A percentile compares a stretch with the other conserved stretches of the same genome.
Conservation (phyloP, 2,329 filamentous ascomycete species). For the Aureobasidium vineae region DNA sequence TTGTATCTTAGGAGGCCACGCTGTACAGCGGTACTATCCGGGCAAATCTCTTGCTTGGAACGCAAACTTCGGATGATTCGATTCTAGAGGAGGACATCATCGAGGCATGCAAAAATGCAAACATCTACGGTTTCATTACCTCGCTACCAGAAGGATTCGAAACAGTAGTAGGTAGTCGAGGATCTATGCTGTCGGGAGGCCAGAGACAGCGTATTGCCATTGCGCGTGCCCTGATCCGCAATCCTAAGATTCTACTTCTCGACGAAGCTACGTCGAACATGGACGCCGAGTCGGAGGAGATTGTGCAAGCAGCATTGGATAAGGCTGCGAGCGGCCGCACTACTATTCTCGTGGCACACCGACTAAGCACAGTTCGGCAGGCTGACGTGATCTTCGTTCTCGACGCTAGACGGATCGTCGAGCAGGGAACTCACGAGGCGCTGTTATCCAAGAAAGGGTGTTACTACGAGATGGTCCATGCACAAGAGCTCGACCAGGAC, state of each 20-base stretch:
- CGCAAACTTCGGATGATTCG: too few relatives aligned
- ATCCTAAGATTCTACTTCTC: conserved; percentile 43
- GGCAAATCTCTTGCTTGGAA: conserved; percentile 47
- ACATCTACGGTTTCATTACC: conserved; percentile 49
- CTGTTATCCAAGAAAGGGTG: too few relatives aligned
- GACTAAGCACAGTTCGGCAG: neutral
- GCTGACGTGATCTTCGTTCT: neutral
- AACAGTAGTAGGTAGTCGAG: neutral
- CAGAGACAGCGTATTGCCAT: conserved; percentile 46
- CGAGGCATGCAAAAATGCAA: conserved; percentile 44
- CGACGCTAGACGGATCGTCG: neutral
- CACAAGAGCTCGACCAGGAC: too few relatives aligned
- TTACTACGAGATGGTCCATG: too few relatives aligned
- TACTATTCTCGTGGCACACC: neutral
- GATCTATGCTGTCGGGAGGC: conserved; percentile 34
- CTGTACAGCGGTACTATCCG: conserved; percentile 46
- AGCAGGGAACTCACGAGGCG: neutral
- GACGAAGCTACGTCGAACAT: conserved; percentile 47
- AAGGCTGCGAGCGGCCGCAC: neutral
- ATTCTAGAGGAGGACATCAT: conserved; percentile 33
- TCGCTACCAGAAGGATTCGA: conserved; percentile 38
- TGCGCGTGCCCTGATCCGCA: conserved; percentile 45
- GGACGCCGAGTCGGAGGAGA: conserved; percentile 31
- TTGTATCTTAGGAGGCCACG: conserved; percentile 48
- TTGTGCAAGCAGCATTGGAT: neutral